A percentile compares a stretch with the other conserved stretches of the same genome.
Evolutionary conservation across 805 yeast genomes (phyloP).

Genomic region (Sugiyamaella smithiae): DNA sequence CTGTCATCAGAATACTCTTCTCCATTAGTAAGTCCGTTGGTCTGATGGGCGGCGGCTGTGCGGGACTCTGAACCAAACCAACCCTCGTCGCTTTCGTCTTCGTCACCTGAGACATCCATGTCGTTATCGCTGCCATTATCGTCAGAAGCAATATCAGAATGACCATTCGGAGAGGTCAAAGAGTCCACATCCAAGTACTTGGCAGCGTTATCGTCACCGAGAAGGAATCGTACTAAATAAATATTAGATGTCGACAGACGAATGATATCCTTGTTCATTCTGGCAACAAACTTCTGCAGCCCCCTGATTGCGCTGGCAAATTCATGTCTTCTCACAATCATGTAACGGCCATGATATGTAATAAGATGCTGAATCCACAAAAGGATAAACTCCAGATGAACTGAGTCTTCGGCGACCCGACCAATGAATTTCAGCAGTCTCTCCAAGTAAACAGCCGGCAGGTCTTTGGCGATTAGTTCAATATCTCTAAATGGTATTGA

Average conservation of each 20-base stretch:
- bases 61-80: conserved; percentile 36
- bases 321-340: conserved; percentile 57
- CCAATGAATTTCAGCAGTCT: conserved; percentile 69
- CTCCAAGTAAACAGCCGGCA: conserved; percentile 76
- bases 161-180: background rate
- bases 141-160: conserved; percentile 13
- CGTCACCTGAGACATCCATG: conserved; percentile 32
- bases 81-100: conserved; percentile 34
- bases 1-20: conserved; percentile 38
- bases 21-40: conserved; percentile 7
- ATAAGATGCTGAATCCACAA: conserved; percentile 74
- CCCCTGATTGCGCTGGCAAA: conserved; percentile 65
- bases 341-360: conserved; percentile 72
- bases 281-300: conserved; percentile 69
- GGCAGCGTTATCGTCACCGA: conserved; percentile 11
- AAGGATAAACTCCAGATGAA: conserved; percentile 80
- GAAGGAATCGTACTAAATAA: conserved; percentile 23
- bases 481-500: conserved; percentile 69
- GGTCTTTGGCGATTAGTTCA: conserved; percentile 56
- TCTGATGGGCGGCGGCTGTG: background rate
- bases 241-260: conserved; percentile 30
- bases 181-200: conserved; percentile 1
- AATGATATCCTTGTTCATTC: conserved; percentile 66
- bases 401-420: conserved; percentile 61
- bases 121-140: conserved; percentile 36